A percentile compares a stretch with the other conserved stretches of the same genome.
phyloP scores from a whole-genome alignment of 495 filamentous ascomycete genomes.

The Hypoxylon rickii region DNA sequence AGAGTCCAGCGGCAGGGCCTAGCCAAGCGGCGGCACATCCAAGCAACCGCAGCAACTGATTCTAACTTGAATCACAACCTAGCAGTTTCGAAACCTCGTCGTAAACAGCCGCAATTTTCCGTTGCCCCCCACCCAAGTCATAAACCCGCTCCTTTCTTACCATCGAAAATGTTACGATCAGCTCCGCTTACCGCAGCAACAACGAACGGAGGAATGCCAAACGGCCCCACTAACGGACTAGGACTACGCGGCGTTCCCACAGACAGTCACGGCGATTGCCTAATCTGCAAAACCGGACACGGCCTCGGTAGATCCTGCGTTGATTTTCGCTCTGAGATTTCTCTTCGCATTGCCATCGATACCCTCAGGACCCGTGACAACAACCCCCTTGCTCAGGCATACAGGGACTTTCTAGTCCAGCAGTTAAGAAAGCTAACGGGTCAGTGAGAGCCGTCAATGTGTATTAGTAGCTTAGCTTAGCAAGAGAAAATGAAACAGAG shows the following conservation, averaged over 20 bases:
- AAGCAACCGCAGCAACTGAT: no score
- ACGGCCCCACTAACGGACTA: not conserved
- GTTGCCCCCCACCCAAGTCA: not conserved
- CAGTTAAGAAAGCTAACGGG: conserved; percentile 17
- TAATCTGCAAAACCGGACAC: conserved; percentile 41
- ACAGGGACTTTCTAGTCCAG: conserved; percentile 2
- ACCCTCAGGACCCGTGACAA: conserved; percentile 23
- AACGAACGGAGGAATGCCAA: not conserved
- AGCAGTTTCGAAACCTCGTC: not conserved
- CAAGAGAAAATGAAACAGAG: no score
- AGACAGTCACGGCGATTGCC: conserved; percentile 28
- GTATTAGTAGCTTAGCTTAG: no score
- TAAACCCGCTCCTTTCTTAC: not conserved
- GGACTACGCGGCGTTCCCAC: conserved; percentile 7
- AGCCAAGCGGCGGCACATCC: no score
- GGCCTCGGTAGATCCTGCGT: conserved; percentile 34
- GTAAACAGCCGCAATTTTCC: not conserved
- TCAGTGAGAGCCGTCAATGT: no score
- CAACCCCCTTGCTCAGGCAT: not conserved
- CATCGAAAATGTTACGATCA: conserved; percentile 7
- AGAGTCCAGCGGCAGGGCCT: no score
- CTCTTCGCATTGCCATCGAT: conserved; percentile 39
- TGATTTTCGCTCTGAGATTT: conserved; percentile 38
- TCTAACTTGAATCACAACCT: conserved; percentile 14
- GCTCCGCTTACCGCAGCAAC: not conserved